Evolutionary conservation across 2,329 filamentous ascomycete species (phyloP).

Genomic region (Epichloe festucae): DNA sequence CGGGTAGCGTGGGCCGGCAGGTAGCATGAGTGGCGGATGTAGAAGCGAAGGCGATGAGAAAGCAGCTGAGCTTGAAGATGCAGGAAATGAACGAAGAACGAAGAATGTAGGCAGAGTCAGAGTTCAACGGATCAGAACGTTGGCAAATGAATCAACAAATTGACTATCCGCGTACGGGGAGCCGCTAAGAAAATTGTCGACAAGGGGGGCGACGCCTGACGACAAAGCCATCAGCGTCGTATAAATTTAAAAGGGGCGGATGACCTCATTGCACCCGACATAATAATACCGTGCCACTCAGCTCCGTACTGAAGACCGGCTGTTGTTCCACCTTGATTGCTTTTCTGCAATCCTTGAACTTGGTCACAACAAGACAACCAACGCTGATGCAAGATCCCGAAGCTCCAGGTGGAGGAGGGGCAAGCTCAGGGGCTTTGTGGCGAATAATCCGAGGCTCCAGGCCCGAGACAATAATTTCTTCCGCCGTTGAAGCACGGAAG

Average conservation of each 20-base stretch:
- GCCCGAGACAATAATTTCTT: neutral
- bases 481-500: too few species aligned
- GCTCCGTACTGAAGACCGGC: neutral
- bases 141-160: neutral
- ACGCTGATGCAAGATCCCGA: too few species aligned
- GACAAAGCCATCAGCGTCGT: neutral
- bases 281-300: too few species aligned
- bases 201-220: neutral
- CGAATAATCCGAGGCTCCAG: neutral
- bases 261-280: slow-evolving; percentile 1
- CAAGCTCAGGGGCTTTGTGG: neutral
- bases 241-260: neutral
- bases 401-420: neutral
- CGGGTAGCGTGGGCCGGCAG: neutral
- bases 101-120: neutral
- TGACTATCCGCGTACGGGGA: neutral
- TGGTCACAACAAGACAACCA: neutral
- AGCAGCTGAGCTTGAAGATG: neutral
- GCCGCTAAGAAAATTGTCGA: slow-evolving; percentile 1
- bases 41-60: neutral
- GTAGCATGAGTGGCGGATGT: neutral
- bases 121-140: neutral
- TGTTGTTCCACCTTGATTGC: neutral
- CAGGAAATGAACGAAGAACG: neutral
- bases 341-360: too few species aligned